phyloP scores from a whole-genome alignment of 1,139 yeast species.

The Arxiozyma slooffiae region DNA sequence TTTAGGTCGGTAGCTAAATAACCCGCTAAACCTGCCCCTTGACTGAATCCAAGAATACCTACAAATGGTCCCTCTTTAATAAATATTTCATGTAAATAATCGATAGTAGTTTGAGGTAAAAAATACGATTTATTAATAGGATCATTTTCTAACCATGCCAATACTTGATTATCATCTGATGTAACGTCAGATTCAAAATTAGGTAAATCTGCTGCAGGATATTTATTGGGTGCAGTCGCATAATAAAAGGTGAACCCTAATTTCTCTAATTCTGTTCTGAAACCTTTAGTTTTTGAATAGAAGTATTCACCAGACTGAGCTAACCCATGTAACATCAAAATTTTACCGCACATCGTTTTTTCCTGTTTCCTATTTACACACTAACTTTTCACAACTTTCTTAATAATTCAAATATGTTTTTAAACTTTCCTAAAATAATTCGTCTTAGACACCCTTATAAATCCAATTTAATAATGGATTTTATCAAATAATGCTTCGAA shows the following conservation, averaged over 20 bases:
- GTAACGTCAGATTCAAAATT: slow-evolving; percentile 12
- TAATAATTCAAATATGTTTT: neutral
- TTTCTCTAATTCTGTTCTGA: slow-evolving; percentile 54
- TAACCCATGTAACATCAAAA: slow-evolving; percentile 47
- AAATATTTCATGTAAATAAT: slow-evolving; percentile 19
- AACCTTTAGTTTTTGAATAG: slow-evolving; percentile 64
- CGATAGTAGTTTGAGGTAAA: slow-evolving; percentile 20
- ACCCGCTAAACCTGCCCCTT: slow-evolving; percentile 82
- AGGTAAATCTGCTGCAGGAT: slow-evolving; percentile 25
- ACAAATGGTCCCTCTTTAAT: slow-evolving; percentile 65
- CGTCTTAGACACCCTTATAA: neutral
- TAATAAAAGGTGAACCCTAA: slow-evolving; percentile 58
- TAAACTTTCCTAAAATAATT: too few relatives aligned
- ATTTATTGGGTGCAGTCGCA: slow-evolving; percentile 53
- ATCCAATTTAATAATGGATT: neutral
- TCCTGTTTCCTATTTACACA: too few relatives aligned
- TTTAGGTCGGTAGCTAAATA: slow-evolving; percentile 39
- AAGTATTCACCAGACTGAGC: slow-evolving; percentile 66
- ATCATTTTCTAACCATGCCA: slow-evolving; percentile 29
- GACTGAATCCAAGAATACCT: slow-evolving; percentile 84
- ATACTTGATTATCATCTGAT: slow-evolving; percentile 12
- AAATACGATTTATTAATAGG: slow-evolving; percentile 16
- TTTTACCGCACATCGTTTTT: slow-evolving; percentile 22
- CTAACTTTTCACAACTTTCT: neutral
- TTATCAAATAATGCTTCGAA: neutral